Base-by-base conservation (phyloP, 352 stramenopile species). In the Phytopythium litorale region DNA sequence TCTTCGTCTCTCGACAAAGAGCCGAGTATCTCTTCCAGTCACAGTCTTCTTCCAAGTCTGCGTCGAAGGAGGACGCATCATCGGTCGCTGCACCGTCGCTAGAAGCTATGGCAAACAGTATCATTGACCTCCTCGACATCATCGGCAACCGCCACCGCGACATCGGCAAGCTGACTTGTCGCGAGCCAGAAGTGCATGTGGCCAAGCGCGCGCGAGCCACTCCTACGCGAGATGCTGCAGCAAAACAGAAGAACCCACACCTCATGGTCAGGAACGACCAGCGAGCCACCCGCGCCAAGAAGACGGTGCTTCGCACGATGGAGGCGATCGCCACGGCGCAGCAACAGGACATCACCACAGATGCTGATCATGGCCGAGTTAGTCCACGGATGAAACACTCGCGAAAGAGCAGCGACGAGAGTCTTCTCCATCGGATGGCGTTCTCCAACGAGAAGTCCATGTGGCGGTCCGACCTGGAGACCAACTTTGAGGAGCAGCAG, bases 81-180 rank as follows among this genome's bases (percentile, higher is more conserved):
- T 52, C 35, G 1, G 51, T 19, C 42, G 54, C 48, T 1, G 2
- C 33, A 12, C 63, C 67, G 12, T 59, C 48, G 1, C 37, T 64
- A 0, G 79, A 87, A 21, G 65, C 48, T 4, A 75, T 89, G 54
- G 79, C 73, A 7, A 76, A 73, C 46, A 74, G 70, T 25, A 73
- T 91, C 38, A 62, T 88, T n/a, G 50, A 66, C 4, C 69, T 87
- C 35, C 63, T 91, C 40, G 81, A 77, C 37, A 88, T 91, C 46
- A 75, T 82, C n/a, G 81, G 81, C 23, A 89, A 88, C 64, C 78
- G 75, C 38, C 76, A 91, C 30, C 68, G 81, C 58, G 79, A 85
- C 50, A 68, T 88, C n/a, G 79, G 81, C 0, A 81, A 81, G 16
- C 66, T 91, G 13, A 63, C 74, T 8, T 87, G 75, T 62, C 67